Base-by-base conservation (phyloP, 2,329 filamentous ascomycete genomes). In the Beauveria medogensis region DNA sequence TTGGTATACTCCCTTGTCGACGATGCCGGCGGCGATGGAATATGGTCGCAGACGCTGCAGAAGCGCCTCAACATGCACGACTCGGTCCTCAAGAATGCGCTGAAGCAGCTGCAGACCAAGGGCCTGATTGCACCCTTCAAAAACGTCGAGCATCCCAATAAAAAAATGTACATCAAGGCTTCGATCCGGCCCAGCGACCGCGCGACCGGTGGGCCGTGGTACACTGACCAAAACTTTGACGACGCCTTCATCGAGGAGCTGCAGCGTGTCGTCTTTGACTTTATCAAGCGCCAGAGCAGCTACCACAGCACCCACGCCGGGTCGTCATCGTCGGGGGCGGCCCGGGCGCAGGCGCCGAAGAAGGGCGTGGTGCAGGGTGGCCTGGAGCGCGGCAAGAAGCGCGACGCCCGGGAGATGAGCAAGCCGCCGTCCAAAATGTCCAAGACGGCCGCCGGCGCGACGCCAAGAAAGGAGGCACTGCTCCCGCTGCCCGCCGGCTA, bases 141-240 rank as follows among this genome's bases (percentile, higher is more conserved):
- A 76, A 94, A 89, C 73, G 92, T 96, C 74, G 92, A 96, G 76
- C 88, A 90, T 70, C 91, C 91, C 30, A 90, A 88, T 66, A 89
- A 94, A 71, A 96, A 96, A 76, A 96, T 96, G 83, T 99, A 94
- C 80, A 96, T 99, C 82, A 87, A 96, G 69, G 85, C 88, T 59
- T 87, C 88, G 64, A 83, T 99, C 63, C 85, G 86, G 12, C 93
- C 94, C 0, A 91, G 88, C 59, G 92, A 97, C 64, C 89, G 94
- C 64, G 90, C 95, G 52, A 96, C 92, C 0, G 94, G 94, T 53
- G 94, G 94, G 2, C 89, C 91, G 9, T 99, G 93, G 91, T 97
- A 94, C 73, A 92, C 90, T 8, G 92, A 96, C 64, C 90, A 91
- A 57, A 89, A 92, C 65, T 82, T 97, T 14, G 94, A 99, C 74